Percentiles rank a stretch among this genome's conserved stretches.
phyloP scores from a whole-genome alignment of 2,329 filamentous ascomycete species.

The Ophioceras dolichostomum region DNA sequence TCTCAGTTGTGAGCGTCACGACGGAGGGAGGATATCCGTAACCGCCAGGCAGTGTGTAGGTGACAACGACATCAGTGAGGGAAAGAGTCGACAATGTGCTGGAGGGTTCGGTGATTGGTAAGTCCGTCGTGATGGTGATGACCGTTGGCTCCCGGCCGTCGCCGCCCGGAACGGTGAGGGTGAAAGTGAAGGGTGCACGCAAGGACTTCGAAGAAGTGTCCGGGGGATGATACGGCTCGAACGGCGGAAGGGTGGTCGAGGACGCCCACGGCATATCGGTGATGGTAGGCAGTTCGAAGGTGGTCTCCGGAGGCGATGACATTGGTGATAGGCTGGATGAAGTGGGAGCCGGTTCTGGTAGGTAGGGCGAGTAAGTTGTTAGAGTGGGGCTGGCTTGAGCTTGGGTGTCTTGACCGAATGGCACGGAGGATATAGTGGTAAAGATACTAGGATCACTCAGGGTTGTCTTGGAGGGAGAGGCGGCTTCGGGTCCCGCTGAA shows the following conservation, averaged over 20 bases:
- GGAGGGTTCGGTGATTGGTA: constrained; percentile 1
- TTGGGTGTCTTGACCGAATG: no score
- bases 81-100: no score
- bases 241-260: not conserved
- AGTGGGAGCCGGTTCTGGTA: no score
- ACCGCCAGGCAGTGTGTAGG: constrained; percentile 4
- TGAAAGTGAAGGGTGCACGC: not conserved
- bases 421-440: no score
- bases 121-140: constrained; percentile 5
- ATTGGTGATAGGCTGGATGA: no score
- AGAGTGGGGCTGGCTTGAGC: no score
- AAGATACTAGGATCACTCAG: no score
- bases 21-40: constrained; percentile 2
- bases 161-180: constrained; percentile 6
- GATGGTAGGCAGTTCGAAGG: no score
- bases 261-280: not conserved
- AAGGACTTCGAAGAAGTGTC: not conserved
- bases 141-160: constrained; percentile 2
- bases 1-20: constrained; percentile 5
- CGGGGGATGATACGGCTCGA: not conserved
- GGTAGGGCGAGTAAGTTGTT: no score
- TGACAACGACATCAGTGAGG: constrained; percentile 4
- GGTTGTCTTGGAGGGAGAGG: no score
- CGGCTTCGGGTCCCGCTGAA: no score
- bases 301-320: not conserved